phyloP scores from a whole-genome alignment of 1,139 yeast genomes.

The Blastobotrys niveus region DNA sequence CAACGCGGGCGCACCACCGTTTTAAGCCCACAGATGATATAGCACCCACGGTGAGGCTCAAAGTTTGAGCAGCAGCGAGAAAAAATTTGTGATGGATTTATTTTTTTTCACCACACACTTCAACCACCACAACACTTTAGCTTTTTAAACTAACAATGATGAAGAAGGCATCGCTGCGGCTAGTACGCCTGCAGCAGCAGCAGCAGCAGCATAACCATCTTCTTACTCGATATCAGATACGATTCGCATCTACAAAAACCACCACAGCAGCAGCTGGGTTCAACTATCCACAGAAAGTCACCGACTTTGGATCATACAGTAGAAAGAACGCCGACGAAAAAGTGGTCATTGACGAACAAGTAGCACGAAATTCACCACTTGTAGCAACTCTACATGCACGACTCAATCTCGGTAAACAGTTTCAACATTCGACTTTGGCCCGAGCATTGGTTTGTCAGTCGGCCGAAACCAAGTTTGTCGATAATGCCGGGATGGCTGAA shows the following conservation, averaged over 20 bases:
- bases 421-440: slow-evolving; percentile 64
- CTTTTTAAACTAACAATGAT: too few relatives aligned
- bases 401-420: slow-evolving; percentile 42
- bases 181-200: too few relatives aligned
- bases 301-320: slow-evolving; percentile 29
- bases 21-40: too few relatives aligned
- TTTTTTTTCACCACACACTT: too few relatives aligned
- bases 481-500: slow-evolving; percentile 72
- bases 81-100: too few relatives aligned
- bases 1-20: neutral
- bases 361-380: slow-evolving; percentile 57
- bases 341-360: slow-evolving; percentile 38
- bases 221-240: too few relatives aligned
- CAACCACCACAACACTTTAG: too few relatives aligned
- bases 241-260: neutral
- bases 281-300: slow-evolving; percentile 21
- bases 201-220: too few relatives aligned
- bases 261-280: slow-evolving; percentile 3
- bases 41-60: too few relatives aligned
- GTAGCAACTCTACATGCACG: slow-evolving; percentile 78
- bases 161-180: too few relatives aligned
- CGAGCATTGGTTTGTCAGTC: slow-evolving; percentile 63
- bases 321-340: slow-evolving; percentile 18
- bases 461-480: slow-evolving; percentile 45
- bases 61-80: too few relatives aligned